These are phyloP conservation scores for Yamadazyma sp. DNA, from an alignment of 1,139 yeast species.

Conservation along the genomic window DNA sequence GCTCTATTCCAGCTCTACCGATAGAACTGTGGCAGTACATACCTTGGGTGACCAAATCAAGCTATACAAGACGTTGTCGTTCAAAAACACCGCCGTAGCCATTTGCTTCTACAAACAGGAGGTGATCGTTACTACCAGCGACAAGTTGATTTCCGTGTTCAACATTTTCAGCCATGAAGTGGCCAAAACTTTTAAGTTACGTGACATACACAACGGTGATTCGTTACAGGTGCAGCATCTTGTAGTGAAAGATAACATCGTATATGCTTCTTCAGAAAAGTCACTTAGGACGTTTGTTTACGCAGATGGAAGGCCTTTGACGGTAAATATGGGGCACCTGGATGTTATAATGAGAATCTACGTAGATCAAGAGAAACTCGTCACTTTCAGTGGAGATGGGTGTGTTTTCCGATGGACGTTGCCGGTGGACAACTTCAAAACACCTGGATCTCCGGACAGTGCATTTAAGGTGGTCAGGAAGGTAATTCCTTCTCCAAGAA, in stretches of 20 bases:
- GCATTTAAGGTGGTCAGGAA: constrained; percentile 38
- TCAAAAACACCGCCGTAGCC: constrained; percentile 49
- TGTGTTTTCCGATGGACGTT: constrained; percentile 52
- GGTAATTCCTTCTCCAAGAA: constrained; percentile 25
- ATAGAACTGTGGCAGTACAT: constrained; percentile 58
- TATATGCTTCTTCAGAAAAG: constrained; percentile 57
- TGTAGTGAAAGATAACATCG: constrained; percentile 21
- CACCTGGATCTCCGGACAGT: neutral
- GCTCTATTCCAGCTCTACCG: constrained; percentile 57
- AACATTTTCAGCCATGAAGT: constrained; percentile 36
- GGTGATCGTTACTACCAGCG: constrained; percentile 53
- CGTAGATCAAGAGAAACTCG: constrained; percentile 22
- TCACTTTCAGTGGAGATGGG: constrained; percentile 51
- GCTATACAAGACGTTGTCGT: constrained; percentile 48
- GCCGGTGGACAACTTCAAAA: constrained; percentile 5
- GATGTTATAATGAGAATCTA: constrained; percentile 51
- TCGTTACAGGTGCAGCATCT: constrained; percentile 45
- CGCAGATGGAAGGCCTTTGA: constrained; percentile 43
- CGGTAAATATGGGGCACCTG: constrained; percentile 66
- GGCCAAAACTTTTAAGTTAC: constrained; percentile 39
- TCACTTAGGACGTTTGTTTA: constrained; percentile 53
- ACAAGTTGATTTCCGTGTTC: constrained; percentile 46
- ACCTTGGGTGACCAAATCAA: constrained; percentile 23
- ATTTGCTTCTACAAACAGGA: constrained; percentile 33
- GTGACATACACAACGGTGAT: constrained; percentile 33